Percentiles rank a stretch among this genome's conserved stretches.
phyloP scores from a whole-genome alignment of 441 rosid species.

The Erysimum cheiri region DNA sequence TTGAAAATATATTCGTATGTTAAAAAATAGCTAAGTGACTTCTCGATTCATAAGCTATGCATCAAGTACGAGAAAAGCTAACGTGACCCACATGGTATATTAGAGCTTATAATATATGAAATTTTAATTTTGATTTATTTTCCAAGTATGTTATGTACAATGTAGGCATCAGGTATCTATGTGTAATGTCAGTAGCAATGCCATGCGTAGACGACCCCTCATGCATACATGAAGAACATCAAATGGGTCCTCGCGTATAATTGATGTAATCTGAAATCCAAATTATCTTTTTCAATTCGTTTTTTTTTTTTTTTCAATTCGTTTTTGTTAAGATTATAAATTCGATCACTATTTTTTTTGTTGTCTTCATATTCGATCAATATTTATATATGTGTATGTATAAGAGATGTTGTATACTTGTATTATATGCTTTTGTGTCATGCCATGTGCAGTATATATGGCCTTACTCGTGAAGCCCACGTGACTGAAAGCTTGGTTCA shows the following conservation, averaged over 20 bases:
- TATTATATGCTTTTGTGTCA: constrained; percentile 31
- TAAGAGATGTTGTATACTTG: constrained; percentile 32
- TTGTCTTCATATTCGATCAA: background rate
- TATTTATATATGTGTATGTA: background rate
- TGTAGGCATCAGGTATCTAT: constrained; percentile 9
- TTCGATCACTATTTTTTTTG: too few species aligned
- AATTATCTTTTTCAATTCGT: too few species aligned
- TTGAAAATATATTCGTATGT: background rate
- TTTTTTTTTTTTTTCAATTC: background rate
- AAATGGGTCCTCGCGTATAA: constrained; percentile 36
- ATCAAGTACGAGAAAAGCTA: constrained; percentile 39
- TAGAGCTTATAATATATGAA: constrained; percentile 22
- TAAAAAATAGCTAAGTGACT: constrained; percentile 17
- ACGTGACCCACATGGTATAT: constrained; percentile 42
- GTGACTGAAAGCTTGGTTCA: constrained; percentile 32
- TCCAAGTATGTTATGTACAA: background rate
- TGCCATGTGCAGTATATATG: constrained; percentile 42
- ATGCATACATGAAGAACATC: constrained; percentile 37
- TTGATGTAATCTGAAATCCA: constrained; percentile 32
- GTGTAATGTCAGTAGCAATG: constrained; percentile 28
- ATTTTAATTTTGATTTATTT: background rate
- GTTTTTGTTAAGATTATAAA: too few species aligned
- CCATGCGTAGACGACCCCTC: constrained; percentile 38
- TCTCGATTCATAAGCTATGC: constrained; percentile 31
- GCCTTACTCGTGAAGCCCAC: constrained; percentile 42